These are phyloP conservation scores for Thielaviopsis euricoi DNA, from an alignment of 2,329 filamentous ascomycete genomes.

Conservation along the genomic window DNA sequence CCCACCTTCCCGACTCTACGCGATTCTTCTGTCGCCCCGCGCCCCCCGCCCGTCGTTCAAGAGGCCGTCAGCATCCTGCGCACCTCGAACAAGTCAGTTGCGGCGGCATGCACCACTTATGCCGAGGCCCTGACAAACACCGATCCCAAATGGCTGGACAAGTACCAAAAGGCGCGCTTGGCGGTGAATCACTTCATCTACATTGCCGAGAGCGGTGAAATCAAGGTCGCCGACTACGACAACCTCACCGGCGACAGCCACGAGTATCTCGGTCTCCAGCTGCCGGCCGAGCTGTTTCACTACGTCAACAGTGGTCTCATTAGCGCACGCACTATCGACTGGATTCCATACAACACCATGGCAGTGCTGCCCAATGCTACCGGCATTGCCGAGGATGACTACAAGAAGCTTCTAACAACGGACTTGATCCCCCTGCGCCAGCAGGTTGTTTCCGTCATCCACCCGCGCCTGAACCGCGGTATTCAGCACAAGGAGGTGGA, in stretches of 20 bases:
- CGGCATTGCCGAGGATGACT: slow-evolving; percentile 62
- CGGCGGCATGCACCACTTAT: slow-evolving; percentile 58
- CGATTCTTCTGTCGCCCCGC: slow-evolving; percentile 35
- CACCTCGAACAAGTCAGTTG: slow-evolving; percentile 51
- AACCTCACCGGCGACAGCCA: slow-evolving; percentile 69
- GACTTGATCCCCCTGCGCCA: slow-evolving; percentile 61
- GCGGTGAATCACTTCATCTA: slow-evolving; percentile 77
- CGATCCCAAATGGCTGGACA: slow-evolving; percentile 63
- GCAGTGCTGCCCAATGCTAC: slow-evolving; percentile 72
- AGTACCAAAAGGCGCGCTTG: slow-evolving; percentile 73
- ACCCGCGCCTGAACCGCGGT: slow-evolving; percentile 65
- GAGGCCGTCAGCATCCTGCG: slow-evolving; percentile 65
- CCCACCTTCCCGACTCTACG: slow-evolving; percentile 64
- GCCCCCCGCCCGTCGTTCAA: slow-evolving; percentile 45
- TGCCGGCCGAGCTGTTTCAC: slow-evolving; percentile 79
- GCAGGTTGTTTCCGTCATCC: slow-evolving; percentile 60
- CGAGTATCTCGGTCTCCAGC: slow-evolving; percentile 74
- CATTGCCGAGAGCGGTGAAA: slow-evolving; percentile 58
- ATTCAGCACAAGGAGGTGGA: slow-evolving; percentile 66
- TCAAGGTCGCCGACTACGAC: slow-evolving; percentile 57
- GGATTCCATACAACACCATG: slow-evolving; percentile 65
- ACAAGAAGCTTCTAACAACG: slow-evolving; percentile 59
- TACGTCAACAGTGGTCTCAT: slow-evolving; percentile 77
- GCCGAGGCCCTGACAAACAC: slow-evolving; percentile 60
- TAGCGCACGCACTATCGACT: slow-evolving; percentile 61